Evolutionary conservation across 1,284 basidiomycete genomes (phyloP), one percentile per base, ranked within the genome.

Genomic region (Ustilago trichophora): DNA sequence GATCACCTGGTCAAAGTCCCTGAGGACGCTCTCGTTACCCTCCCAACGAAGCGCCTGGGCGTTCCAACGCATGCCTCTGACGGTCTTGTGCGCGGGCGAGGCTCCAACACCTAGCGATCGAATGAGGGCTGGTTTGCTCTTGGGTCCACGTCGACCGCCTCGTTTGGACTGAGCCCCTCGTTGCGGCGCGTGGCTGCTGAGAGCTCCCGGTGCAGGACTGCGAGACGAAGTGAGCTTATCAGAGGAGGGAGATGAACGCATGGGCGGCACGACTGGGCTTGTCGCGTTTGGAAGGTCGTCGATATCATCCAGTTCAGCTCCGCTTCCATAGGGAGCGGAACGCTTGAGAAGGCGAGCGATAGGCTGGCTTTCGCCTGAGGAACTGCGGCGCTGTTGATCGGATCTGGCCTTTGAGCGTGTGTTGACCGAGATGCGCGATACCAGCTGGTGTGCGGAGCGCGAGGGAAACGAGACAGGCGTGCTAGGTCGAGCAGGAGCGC

Each of bases 21-120:
- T 88, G 34, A 97, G 85, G 11, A 88, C 87, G 51, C 89, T 88
- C 72, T 98, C 94, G 82, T 98, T 97, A 55, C 95, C 95, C 84
- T 98, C 94, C 94, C 94, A 98, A 19, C 91, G 89, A 21, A 92
- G 86, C 8, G 88, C 88, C 29, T 84, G 84, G 19, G 93, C 92
- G 82, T 98, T 97, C 91, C 93, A 98, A 72, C 88, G 91, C 95
- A 98, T 98, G 56, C 95, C 92, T 31, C 64, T 72, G n/a, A 71
- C 62, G 29, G 55, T 45, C 37, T 62, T 62, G 11, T 62, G 63
- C 21, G 58, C 45, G 5, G 54, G 49, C 15, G 64, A 47, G 16
- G 56, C 51, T n/a, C 47, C 51, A 12, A 36, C 59, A 12, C 70
- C 73, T 13, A 77, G 62, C 27, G 74, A 58, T 16, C 57, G 50